A percentile compares a stretch with the other conserved stretches of the same genome.
These are phyloP conservation scores for Tetragonia tetragonoides DNA, from an alignment of 148 eudicot genomes.

Conservation along the genomic window DNA sequence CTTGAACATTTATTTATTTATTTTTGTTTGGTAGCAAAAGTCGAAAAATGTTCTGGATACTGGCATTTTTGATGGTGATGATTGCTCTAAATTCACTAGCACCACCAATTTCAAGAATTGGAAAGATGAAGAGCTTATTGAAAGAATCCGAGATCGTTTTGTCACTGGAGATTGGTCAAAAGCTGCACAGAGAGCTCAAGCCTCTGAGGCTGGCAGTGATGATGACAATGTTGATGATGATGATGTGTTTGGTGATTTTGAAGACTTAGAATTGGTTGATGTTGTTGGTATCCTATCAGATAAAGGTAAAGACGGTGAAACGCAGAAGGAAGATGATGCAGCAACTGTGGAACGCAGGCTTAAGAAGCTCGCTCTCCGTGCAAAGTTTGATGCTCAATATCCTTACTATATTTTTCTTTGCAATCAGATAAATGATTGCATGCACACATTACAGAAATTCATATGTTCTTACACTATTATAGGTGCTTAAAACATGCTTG, in stretches of 20 bases:
- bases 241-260: slow-evolving; percentile 72
- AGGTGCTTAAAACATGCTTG: too few relatives aligned
- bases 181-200: slow-evolving; percentile 61
- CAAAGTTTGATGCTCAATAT: slow-evolving; percentile 91
- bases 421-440: too few relatives aligned
- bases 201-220: slow-evolving; percentile 36
- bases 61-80: slow-evolving; percentile 50
- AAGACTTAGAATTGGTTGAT: slow-evolving; percentile 82
- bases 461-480: too few relatives aligned
- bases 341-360: slow-evolving; percentile 54
- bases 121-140: slow-evolving; percentile 44
- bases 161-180: slow-evolving; percentile 92
- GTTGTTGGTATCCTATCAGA: slow-evolving; percentile 35
- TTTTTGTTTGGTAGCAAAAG: slow-evolving; percentile 17
- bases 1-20: not conserved
- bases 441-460: too few relatives aligned
- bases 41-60: slow-evolving; percentile 32
- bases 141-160: slow-evolving; percentile 78
- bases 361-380: slow-evolving; percentile 90
- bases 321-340: slow-evolving; percentile 34
- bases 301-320: slow-evolving; percentile 17
- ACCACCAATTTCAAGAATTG: slow-evolving; percentile 41
- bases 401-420: slow-evolving; percentile 37
- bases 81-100: slow-evolving; percentile 62
- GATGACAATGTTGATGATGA: slow-evolving; percentile 49